Conservation (phyloP, 331 rosid species). For the Erythrophleum ivorense region DNA sequence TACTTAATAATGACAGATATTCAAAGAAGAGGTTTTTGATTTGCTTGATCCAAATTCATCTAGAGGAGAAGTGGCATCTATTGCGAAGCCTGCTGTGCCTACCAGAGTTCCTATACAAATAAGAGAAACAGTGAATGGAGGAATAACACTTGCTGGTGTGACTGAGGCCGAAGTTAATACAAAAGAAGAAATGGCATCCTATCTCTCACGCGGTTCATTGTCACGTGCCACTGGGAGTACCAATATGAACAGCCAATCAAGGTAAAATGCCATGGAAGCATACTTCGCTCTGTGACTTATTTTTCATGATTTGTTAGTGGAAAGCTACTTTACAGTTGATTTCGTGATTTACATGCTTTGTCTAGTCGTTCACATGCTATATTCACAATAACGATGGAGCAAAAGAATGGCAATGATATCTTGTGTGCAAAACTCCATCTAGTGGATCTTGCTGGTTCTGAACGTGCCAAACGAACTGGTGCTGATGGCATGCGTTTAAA, state of each 20-base stretch:
- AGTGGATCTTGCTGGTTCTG: constrained; percentile 99
- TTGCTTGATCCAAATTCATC: constrained; percentile 73
- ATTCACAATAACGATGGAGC: constrained; percentile 92
- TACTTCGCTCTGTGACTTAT: not conserved
- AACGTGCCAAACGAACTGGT: constrained; percentile 93
- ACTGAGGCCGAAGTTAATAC: constrained; percentile 89
- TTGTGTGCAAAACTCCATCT: constrained; percentile 90
- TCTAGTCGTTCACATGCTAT: constrained; percentile 96
- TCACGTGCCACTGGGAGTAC: constrained; percentile 96
- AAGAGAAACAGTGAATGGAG: constrained; percentile 89
- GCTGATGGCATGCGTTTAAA: constrained; percentile 98
- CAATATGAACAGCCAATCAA: constrained; percentile 96
- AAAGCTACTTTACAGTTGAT: constrained; percentile 16
- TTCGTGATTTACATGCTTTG: constrained; percentile 22
- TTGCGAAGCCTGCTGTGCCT: constrained; percentile 55
- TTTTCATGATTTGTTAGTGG: not conserved
- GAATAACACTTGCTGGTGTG: constrained; percentile 95
- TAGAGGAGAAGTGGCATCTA: constrained; percentile 57
- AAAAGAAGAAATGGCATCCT: constrained; percentile 88
- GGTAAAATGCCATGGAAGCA: constrained; percentile 46
- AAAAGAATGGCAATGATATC: constrained; percentile 86
- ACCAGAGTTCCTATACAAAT: constrained; percentile 87
- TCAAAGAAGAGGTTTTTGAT: constrained; percentile 95
- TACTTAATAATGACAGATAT: constrained; percentile 62
- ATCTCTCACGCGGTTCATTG: constrained; percentile 84